phyloP scores from a whole-genome alignment of 805 yeast species.

The Metschnikowia hibisci region DNA sequence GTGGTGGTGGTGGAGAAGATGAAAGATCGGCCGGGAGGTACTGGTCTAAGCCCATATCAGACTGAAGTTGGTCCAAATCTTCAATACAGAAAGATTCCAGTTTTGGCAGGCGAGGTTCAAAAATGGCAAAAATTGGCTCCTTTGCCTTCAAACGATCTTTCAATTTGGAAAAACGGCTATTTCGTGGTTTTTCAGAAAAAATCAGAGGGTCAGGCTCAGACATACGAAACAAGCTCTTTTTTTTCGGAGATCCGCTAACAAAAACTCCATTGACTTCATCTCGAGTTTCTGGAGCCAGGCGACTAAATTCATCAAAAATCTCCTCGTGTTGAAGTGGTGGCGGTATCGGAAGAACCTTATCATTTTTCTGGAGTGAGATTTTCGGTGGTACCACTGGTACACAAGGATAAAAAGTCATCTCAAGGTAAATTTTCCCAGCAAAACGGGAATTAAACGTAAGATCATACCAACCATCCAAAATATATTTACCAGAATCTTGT shows the following conservation, averaged over 20 bases:
- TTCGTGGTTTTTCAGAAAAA: conserved; percentile 20
- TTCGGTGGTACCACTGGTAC: conserved; percentile 44
- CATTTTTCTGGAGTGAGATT: conserved; percentile 9
- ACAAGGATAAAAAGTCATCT: conserved; percentile 83
- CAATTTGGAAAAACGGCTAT: conserved; percentile 29
- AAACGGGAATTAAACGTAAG: conserved; percentile 62
- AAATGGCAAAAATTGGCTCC: conserved; percentile 30
- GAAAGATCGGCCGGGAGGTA: conserved; percentile 2
- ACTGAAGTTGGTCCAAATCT: conserved; percentile 4
- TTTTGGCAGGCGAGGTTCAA: background rate
- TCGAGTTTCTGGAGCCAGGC: conserved; percentile 11
- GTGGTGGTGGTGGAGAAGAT: conserved; percentile 19
- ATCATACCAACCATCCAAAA: conserved; percentile 83
- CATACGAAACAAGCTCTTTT: conserved; percentile 9
- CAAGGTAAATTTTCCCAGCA: conserved; percentile 87
- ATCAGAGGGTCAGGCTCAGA: conserved; percentile 11
- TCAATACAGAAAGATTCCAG: background rate
- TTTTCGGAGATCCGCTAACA: conserved; percentile 8
- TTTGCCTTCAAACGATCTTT: conserved; percentile 31
- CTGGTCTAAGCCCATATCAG: conserved; percentile 10
- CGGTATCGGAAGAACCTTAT: conserved; percentile 11
- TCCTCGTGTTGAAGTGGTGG: conserved; percentile 6
- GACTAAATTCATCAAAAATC: conserved; percentile 7
- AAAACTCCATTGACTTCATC: conserved; percentile 12
- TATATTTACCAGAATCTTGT: conserved; percentile 53